phyloP scores from a whole-genome alignment of 2,329 filamentous ascomycete genomes.

The Aspergillus candidus region DNA sequence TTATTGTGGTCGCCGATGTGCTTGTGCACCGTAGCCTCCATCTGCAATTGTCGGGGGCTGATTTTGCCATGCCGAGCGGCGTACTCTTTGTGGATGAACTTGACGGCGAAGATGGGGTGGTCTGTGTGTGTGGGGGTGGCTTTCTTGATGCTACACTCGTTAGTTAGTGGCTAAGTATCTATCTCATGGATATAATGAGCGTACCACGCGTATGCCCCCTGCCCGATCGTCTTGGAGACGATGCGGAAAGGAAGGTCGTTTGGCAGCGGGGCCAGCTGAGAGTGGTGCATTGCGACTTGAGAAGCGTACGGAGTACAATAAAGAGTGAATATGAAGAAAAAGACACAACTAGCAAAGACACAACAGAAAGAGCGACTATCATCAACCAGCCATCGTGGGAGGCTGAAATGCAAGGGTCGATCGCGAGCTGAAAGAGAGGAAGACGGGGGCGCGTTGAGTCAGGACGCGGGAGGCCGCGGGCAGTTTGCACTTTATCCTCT shows the following conservation, averaged over 20 bases:
- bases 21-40: slow-evolving; percentile 86
- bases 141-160: slow-evolving; percentile 71
- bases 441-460: slow-evolving; percentile 11
- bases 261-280: slow-evolving; percentile 83
- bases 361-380: background rate
- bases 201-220: slow-evolving; percentile 95
- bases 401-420: slow-evolving; percentile 16
- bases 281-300: slow-evolving; percentile 55
- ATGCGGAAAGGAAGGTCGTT: slow-evolving; percentile 82
- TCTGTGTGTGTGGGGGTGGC: slow-evolving; percentile 66
- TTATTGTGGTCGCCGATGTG: slow-evolving; percentile 86
- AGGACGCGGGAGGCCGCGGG: slow-evolving; percentile 21
- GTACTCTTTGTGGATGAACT: slow-evolving; percentile 97
- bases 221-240: slow-evolving; percentile 91
- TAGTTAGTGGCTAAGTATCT: no score
- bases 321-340: background rate
- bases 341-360: background rate
- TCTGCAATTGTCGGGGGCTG: slow-evolving; percentile 78
- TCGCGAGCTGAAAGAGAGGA: slow-evolving; percentile 4
- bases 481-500: slow-evolving; percentile 31
- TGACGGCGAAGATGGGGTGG: slow-evolving; percentile 85
- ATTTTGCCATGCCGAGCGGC: slow-evolving; percentile 84
- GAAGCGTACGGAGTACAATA: slow-evolving; percentile 1
- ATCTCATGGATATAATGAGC: slow-evolving; percentile 1
- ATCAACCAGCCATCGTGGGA: slow-evolving; percentile 10